Evolutionary conservation across 495 filamentous ascomycete species (phyloP), one percentile per base, ranked within the genome.

Genomic region (Tuber microsphaerosporum): DNA sequence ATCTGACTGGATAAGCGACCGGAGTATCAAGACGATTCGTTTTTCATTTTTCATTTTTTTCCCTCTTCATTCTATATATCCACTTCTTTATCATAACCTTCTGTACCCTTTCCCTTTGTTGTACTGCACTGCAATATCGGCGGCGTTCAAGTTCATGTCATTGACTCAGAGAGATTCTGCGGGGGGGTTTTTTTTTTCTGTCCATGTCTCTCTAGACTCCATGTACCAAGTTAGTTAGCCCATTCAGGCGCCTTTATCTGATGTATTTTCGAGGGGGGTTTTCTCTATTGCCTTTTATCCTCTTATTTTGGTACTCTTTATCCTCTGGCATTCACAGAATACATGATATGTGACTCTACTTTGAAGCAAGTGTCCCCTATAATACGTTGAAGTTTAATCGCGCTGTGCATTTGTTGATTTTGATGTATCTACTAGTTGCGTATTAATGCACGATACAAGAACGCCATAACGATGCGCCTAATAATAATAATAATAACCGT

Each of bases 231-330:
- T 31, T 61, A 31, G 56, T 31, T 31, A 61, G 56, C n/a, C n/a
- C n/a, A 61, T 61, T 61, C 56, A 61, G n/a, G 56, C 41, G 77
- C 76, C 77, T 76, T 79, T 79, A 56, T 75, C 70, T 79, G 76
- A 71, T 79, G 77, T 79, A 79, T 73, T 77, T 78, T 75, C 72
- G 65, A 79, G 76, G 72, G 20, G 76, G 51, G n/a, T 31, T 61
- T 61, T 26, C 56, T 31, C 70, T 71, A 69, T 69, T 79, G 48
- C 72, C n/a, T 31, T 71, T 71, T 56, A 48, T 71, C 56, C 39
- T 69, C 43, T 69, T 2, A 44, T 68, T 74, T 70, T n/a, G 56
- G 43, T 46, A 31, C 26, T 46, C 56, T 79, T 68, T 73, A 71
- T 75, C 75, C 71, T 79, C 71, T 72, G 61, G 76, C 71, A 78